phyloP scores from a whole-genome alignment of 169 alveolate genomes.

The Plasmodium gonderi region DNA sequence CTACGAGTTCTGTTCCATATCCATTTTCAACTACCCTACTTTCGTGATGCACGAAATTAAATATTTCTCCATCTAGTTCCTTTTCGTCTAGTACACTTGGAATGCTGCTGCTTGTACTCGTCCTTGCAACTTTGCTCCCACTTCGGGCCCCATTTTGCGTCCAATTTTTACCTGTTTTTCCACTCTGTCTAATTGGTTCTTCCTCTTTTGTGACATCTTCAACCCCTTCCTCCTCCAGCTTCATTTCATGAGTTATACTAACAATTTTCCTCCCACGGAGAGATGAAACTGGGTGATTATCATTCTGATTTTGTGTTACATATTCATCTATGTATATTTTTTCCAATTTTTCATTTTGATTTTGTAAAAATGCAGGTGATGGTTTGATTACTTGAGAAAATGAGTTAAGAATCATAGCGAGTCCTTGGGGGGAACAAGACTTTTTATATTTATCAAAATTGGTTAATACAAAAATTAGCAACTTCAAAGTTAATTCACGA shows the following conservation, averaged over 20 bases:
- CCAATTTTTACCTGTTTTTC: not conserved
- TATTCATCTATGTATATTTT: constrained; percentile 12
- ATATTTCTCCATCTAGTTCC: too few species aligned
- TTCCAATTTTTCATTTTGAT: not conserved
- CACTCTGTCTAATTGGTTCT: not conserved
- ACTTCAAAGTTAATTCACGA: constrained; percentile 9
- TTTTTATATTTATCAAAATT: constrained; percentile 18
- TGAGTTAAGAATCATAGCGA: constrained; percentile 50
- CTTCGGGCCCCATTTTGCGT: too few species aligned
- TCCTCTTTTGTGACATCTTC: too few species aligned
- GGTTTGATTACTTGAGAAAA: constrained; percentile 63
- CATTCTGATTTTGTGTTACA: not conserved
- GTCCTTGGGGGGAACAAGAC: constrained; percentile 46
- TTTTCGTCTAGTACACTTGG: too few species aligned
- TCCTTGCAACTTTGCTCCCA: too few species aligned
- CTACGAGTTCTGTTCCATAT: not conserved
- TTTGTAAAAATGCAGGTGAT: constrained; percentile 48
- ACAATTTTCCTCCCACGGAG: not conserved
- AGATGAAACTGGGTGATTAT: not conserved
- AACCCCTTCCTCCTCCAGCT: not conserved
- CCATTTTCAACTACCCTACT: too few species aligned
- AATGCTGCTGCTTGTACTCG: too few species aligned
- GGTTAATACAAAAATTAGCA: constrained; percentile 18
- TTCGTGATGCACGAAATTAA: too few species aligned
- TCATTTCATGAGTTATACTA: not conserved